These are phyloP conservation scores for Citeromyces matritensis DNA, from an alignment of 805 yeast genomes.

Conservation along the genomic window DNA sequence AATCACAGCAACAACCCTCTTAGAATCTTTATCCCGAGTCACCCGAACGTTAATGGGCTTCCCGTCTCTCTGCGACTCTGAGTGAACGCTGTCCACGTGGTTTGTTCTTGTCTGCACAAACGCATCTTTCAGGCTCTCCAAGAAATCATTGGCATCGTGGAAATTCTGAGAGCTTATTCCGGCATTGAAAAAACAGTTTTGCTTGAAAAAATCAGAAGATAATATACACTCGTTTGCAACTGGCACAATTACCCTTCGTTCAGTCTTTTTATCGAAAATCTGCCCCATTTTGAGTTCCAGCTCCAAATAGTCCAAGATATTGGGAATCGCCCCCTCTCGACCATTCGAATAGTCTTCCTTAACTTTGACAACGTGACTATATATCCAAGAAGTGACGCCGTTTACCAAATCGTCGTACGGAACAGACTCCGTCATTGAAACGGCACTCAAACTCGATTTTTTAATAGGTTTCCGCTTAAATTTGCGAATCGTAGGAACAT, in stretches of 20 bases:
- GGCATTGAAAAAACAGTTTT: slow-evolving; percentile 44
- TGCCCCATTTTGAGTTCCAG: slow-evolving; percentile 65
- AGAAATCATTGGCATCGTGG: slow-evolving; percentile 36
- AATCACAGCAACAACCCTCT: slow-evolving; percentile 52
- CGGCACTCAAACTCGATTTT: slow-evolving; percentile 6
- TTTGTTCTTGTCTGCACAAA: slow-evolving; percentile 49
- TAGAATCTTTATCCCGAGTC: slow-evolving; percentile 53
- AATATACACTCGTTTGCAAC: slow-evolving; percentile 55
- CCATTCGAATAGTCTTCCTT: slow-evolving; percentile 24
- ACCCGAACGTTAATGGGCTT: slow-evolving; percentile 52
- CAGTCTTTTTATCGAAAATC: slow-evolving; percentile 47
- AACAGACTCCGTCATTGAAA: slow-evolving; percentile 57
- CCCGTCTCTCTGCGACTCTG: slow-evolving; percentile 47
- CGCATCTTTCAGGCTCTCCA: slow-evolving; percentile 35
- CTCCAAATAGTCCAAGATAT: slow-evolving; percentile 39
- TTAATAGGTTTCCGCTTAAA: slow-evolving; percentile 5
- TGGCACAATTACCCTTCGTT: slow-evolving; percentile 47
- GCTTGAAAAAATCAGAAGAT: slow-evolving; percentile 28
- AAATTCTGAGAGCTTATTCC: slow-evolving; percentile 52
- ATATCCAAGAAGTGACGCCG: slow-evolving; percentile 79
- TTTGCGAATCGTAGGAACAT: slow-evolving; percentile 28
- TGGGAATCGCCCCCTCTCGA: slow-evolving; percentile 7
- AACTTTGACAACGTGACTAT: slow-evolving; percentile 61
- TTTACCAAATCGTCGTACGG: slow-evolving; percentile 74
- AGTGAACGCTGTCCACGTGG: slow-evolving; percentile 46